Conservation (phyloP, 768 basidiomycete species). For the Hypholoma fasciculare region DNA sequence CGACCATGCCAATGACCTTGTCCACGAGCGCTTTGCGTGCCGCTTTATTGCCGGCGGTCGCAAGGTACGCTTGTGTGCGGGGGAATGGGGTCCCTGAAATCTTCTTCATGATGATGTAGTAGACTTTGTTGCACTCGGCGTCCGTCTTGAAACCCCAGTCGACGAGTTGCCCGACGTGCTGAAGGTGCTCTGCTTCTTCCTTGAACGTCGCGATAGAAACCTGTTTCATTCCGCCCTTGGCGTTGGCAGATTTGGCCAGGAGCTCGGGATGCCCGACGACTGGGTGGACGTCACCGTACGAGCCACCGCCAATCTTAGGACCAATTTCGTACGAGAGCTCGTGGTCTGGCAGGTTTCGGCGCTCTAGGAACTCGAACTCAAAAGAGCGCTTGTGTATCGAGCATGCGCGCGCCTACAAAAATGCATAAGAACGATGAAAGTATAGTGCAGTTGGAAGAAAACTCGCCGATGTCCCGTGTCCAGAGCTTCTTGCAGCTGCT, state of each 20-base stretch:
- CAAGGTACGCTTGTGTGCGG: neutral
- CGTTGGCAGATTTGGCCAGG: neutral
- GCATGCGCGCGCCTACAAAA: neutral
- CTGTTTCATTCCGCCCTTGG: neutral
- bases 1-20: neutral
- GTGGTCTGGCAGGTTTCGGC: neutral
- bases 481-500: neutral
- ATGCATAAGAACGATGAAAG: too few species aligned
- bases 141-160: neutral
- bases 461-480: neutral
- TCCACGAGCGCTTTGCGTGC: neutral
- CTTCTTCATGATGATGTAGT: neutral
- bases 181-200: neutral
- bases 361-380: neutral
- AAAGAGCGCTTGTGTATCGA: neutral
- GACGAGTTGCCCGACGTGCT: neutral
- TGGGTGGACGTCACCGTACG: neutral
- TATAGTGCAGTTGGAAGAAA: too few species aligned
- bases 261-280: neutral
- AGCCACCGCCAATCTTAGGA: neutral
- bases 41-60: neutral
- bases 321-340: neutral
- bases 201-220: neutral
- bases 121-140: neutral
- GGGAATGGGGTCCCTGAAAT: neutral